These are phyloP conservation scores for Botryotinia globosa DNA, from an alignment of 2,329 filamentous ascomycete species.

Conservation along the genomic window DNA sequence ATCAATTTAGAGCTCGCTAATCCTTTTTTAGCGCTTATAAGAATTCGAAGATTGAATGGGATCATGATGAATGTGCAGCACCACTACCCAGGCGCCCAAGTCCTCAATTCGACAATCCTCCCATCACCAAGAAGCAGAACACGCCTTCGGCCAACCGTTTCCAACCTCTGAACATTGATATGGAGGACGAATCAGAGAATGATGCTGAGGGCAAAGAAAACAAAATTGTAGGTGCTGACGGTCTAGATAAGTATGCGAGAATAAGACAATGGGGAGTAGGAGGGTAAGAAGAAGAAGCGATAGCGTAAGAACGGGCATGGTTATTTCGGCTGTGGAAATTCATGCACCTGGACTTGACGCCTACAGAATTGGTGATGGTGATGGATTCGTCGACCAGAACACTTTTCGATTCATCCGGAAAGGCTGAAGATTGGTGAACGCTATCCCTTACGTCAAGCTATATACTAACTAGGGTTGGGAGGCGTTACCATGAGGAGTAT, in stretches of 20 bases:
- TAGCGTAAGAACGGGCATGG: slow-evolving; percentile 9
- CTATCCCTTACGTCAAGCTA: not conserved
- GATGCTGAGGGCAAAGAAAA: not conserved
- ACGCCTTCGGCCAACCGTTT: slow-evolving; percentile 57
- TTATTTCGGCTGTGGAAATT: slow-evolving; percentile 6
- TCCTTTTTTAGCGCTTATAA: slow-evolving; percentile 59
- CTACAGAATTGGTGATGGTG: not conserved
- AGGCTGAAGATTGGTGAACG: not conserved
- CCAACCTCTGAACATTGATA: slow-evolving; percentile 54
- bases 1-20: slow-evolving; percentile 28
- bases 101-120: slow-evolving; percentile 32
- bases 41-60: slow-evolving; percentile 67
- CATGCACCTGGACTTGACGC: not conserved
- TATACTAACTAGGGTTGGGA: not conserved
- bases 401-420: not conserved
- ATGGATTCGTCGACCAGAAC: not conserved
- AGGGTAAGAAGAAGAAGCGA: not conserved
- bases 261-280: not conserved
- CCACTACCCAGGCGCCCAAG: slow-evolving; percentile 34
- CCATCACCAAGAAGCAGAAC: slow-evolving; percentile 40
- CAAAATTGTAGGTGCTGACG: not conserved
- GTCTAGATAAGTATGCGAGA: not conserved
- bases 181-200: slow-evolving; percentile 36
- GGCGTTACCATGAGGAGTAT: slow-evolving; percentile 1
- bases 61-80: slow-evolving; percentile 65